Conservation (phyloP, 257 asterid species). For the Phtheirospermum japonicum region DNA sequence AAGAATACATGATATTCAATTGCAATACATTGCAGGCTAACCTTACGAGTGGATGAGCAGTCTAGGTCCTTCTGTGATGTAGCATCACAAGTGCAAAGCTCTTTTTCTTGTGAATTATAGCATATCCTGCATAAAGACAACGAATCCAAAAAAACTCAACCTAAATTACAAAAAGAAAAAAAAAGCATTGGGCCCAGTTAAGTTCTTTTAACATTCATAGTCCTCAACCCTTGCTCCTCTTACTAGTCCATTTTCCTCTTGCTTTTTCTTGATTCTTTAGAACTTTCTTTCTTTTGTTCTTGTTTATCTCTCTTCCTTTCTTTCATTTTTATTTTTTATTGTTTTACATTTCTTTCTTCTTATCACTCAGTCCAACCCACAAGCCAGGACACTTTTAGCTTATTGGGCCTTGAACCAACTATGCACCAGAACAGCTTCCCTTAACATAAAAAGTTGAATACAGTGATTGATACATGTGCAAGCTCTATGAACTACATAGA, state of each 20-base stretch:
- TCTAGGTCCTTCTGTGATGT: constrained; percentile 23
- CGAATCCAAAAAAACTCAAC: background rate
- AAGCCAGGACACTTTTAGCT: too few relatives aligned
- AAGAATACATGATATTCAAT: background rate
- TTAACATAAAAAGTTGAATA: background rate
- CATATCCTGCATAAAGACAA: constrained; percentile 43
- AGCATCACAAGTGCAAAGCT: constrained; percentile 57
- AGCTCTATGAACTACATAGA: background rate
- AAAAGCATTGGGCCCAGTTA: background rate
- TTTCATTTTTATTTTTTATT: too few relatives aligned
- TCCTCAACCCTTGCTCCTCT: background rate
- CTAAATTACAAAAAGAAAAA: background rate
- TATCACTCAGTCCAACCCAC: background rate
- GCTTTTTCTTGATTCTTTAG: too few relatives aligned
- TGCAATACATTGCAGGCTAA: constrained; percentile 31
- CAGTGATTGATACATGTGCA: background rate
- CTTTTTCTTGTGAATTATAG: constrained; percentile 50
- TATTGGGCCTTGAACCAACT: background rate
- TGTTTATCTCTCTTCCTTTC: background rate
- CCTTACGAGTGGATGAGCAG: constrained; percentile 37
- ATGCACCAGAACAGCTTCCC: background rate
- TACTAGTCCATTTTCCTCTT: background rate
- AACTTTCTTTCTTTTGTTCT: background rate
- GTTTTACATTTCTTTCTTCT: background rate
- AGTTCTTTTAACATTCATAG: background rate